These are phyloP conservation scores for Floccularia luteovirens DNA, from an alignment of 768 basidiomycete genomes.

Conservation along the genomic window DNA sequence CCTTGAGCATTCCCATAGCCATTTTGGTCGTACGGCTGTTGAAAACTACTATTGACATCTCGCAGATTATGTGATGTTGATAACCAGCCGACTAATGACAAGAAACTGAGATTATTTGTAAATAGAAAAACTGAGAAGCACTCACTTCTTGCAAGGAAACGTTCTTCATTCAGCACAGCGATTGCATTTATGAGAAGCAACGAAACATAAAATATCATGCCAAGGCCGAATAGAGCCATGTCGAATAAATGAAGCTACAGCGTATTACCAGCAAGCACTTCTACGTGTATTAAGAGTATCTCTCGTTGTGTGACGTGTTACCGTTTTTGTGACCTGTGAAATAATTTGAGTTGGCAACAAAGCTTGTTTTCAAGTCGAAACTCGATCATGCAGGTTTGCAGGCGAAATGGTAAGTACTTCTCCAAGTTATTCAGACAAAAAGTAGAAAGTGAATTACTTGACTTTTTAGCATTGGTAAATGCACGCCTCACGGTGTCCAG, in stretches of 20 bases:
- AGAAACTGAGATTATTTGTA: conserved; percentile 11
- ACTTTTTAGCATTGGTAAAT: too few species aligned
- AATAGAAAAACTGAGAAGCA: conserved; percentile 10
- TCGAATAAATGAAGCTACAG: too few species aligned
- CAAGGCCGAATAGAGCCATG: conserved; percentile 51
- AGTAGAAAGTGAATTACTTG: too few species aligned
- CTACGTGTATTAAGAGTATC: too few species aligned
- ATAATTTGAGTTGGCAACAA: too few species aligned
- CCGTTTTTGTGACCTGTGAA: too few species aligned
- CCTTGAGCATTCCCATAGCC: conserved; percentile 45
- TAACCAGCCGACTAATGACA: conserved; percentile 72
- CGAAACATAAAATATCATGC: conserved; percentile 76
- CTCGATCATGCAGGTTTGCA: conserved; percentile 21
- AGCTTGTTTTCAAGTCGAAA: too few species aligned
- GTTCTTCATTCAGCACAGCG: conserved; percentile 92
- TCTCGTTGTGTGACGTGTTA: too few species aligned
- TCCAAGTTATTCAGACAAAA: too few species aligned
- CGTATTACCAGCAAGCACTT: too few species aligned
- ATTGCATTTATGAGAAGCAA: conserved; percentile 91
- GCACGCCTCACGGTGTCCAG: too few species aligned
- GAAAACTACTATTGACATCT: conserved; percentile 46
- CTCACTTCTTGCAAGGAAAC: conserved; percentile 89
- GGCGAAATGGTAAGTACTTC: conserved; percentile 14
- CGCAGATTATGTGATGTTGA: conserved; percentile 57
- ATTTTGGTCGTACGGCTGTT: conserved; percentile 62